Conservation (phyloP, 441 rosid species). For the Aquilaria agallochum region DNA sequence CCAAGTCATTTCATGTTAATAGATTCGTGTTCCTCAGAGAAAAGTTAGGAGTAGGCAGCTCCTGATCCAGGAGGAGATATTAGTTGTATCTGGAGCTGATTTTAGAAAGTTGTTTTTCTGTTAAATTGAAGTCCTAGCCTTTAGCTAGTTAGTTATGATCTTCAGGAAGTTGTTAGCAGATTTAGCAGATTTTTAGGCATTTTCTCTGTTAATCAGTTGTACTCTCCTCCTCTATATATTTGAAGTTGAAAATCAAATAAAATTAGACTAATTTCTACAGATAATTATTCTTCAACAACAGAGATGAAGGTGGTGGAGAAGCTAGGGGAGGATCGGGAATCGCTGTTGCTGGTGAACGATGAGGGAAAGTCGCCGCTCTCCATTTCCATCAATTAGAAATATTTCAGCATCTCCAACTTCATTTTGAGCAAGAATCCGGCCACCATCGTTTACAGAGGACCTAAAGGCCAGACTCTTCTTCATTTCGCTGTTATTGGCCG, state of each 20-base stretch:
- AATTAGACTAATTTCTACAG: too few relatives aligned
- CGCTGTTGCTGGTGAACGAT: not conserved
- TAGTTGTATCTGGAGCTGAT: too few relatives aligned
- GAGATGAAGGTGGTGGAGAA: too few relatives aligned
- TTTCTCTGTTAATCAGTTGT: too few relatives aligned
- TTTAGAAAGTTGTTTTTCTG: not conserved
- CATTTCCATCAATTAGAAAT: not conserved
- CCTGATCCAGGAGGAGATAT: not conserved
- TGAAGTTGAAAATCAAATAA: too few relatives aligned
- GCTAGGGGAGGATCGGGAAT: too few relatives aligned
- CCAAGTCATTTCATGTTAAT: not conserved
- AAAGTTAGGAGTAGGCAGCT: not conserved
- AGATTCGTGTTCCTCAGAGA: not conserved
- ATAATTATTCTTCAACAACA: too few relatives aligned
- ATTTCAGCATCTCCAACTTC: too few relatives aligned
- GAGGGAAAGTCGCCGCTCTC: constrained; percentile 11
- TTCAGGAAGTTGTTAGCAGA: too few relatives aligned
- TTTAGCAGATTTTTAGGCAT: too few relatives aligned
- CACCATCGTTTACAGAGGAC: constrained; percentile 4
- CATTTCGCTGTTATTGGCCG: not conserved
- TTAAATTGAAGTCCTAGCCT: not conserved
- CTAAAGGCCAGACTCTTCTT: constrained; percentile 8
- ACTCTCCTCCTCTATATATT: too few relatives aligned
- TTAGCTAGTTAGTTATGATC: not conserved
- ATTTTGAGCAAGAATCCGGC: not conserved